Base-by-base conservation (phyloP, 2,329 filamentous ascomycete genomes). In the Colletotrichum graminicola region DNA sequence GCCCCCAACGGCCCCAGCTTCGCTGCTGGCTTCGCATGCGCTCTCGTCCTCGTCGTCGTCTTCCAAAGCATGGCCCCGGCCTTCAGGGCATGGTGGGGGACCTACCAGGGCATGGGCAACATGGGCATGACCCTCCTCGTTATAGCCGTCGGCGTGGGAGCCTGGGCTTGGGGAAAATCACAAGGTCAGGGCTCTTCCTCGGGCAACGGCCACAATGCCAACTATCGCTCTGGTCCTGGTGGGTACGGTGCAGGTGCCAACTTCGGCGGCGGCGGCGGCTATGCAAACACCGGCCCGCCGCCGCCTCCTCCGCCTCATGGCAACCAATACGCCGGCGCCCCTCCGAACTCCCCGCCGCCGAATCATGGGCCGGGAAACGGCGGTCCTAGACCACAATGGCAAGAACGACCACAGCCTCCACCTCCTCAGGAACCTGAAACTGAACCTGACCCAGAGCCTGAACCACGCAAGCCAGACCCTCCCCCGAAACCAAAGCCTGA, bases 1-100 rank as follows among this genome's bases (percentile, higher is more conserved):
- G 89, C 92, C 78, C 92, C 94, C 26, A 93, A 96, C 77, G 87
- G 92, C 77, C 97, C 97, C 81, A 97, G 94, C 82, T 98, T 98
- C 80, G 87, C 94, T 29, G 94, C 95, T 4, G 95, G 95, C 36
- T 94, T 94, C 76, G 92, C 91, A 51, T 92, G 90, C 71, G 94
- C 94, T 3, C 83, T 97, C 43, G 85, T 93, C 49, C 83, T 91
- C 12, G 90, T 96, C 21, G 88, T 91, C 2, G 78, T 97, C n/a
- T 94, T 91, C 82, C 88, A 92, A 73, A 89, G 88, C 72, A 85
- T 95, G 75, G 88, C 92, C 39, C 95, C 95, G 0, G 89, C 92
- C 5, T 85, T 95, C 74, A 90, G 89, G 76, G 84, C 87, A 61
- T 97, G 93, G 92, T 91, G 93, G 82, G 84, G 88, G 45, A 87